Conservation (phyloP, 148 eudicot genomes). For the Agrostemma githago region DNA sequence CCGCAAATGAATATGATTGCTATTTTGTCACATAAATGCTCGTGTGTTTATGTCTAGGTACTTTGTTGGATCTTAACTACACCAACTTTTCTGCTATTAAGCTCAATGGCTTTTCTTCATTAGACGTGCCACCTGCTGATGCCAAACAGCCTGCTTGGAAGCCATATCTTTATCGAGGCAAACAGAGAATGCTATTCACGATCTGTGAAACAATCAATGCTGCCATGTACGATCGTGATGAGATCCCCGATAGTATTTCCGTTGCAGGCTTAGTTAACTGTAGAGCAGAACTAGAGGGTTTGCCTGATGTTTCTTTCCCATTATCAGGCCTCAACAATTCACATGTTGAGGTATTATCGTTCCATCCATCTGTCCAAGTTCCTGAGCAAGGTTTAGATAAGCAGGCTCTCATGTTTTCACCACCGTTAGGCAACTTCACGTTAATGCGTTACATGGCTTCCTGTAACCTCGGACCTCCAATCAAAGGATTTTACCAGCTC, state of each 20-base stretch:
- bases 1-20: not conserved
- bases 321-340: constrained; percentile 60
- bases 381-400: constrained; percentile 88
- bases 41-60: constrained; percentile 45
- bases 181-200: constrained; percentile 77
- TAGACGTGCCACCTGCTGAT: constrained; percentile 76
- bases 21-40: not conserved
- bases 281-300: constrained; percentile 95
- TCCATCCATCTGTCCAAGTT: constrained; percentile 97
- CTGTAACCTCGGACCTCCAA: constrained; percentile 69
- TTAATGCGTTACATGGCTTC: constrained; percentile 71
- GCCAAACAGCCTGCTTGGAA: constrained; percentile 98
- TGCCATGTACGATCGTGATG: constrained; percentile 95
- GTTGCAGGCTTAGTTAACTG: constrained; percentile 86
- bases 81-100: constrained; percentile 71
- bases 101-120: constrained; percentile 71
- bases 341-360: constrained; percentile 57
- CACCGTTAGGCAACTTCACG: constrained; percentile 85
- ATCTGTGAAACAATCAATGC: constrained; percentile 77
- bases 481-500: constrained; percentile 93
- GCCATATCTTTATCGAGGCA: constrained; percentile 94
- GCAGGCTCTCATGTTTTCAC: constrained; percentile 80
- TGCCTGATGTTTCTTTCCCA: constrained; percentile 95
- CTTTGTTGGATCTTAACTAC: constrained; percentile 86
- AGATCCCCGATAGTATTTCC: constrained; percentile 79